Evolutionary conservation across 2,329 filamentous ascomycete species (phyloP).

Genomic region (Microdochium paspali): DNA sequence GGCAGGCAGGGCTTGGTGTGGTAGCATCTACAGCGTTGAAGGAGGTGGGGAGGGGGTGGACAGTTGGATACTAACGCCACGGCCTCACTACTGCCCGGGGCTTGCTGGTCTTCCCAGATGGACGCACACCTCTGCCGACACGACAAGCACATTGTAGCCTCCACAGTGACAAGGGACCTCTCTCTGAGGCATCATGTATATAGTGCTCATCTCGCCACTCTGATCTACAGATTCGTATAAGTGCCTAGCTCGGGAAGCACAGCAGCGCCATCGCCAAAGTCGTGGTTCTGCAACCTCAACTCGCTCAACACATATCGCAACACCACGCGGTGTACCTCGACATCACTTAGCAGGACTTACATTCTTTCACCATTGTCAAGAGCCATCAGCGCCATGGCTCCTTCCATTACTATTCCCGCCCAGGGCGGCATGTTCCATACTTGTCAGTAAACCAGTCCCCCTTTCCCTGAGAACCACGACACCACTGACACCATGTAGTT

Average conservation of each 20-base stretch:
- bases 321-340: neutral
- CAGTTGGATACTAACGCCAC: neutral
- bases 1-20: neutral
- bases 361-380: neutral
- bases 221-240: neutral
- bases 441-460: conserved; percentile 9
- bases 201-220: neutral
- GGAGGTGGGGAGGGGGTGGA: too few species aligned
- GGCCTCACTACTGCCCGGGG: neutral
- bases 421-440: conserved; percentile 44
- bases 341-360: neutral
- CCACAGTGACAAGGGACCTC: neutral
- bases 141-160: neutral
- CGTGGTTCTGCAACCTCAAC: conserved; percentile 6
- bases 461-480: neutral
- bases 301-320: conserved; percentile 6
- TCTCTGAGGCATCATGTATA: neutral
- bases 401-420: conserved; percentile 34
- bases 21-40: neutral
- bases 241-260: neutral
- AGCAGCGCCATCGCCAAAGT: neutral
- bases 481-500: conserved; percentile 16
- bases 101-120: neutral
- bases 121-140: neutral
- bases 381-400: conserved; percentile 24